Evolutionary conservation across 225 moss, liverwort and hornwort species (phyloP).

Genomic region (Pleurozium schreberi): DNA sequence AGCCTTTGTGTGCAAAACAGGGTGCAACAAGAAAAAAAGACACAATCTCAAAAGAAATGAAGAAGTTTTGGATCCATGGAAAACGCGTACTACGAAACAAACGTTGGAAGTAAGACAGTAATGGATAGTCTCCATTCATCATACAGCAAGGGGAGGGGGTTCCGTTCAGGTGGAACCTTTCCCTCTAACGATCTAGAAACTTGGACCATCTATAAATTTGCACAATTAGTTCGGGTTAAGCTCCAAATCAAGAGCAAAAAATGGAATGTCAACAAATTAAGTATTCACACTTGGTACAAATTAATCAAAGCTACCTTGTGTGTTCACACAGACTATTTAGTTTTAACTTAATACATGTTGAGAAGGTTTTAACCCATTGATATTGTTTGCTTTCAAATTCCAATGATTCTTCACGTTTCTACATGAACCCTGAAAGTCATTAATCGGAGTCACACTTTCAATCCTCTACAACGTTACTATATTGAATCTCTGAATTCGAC

Average conservation of each 20-base stretch:
- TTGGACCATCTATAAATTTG: not conserved
- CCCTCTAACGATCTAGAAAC: no score
- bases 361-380: not conserved
- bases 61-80: no score
- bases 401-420: not conserved
- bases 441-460: not conserved
- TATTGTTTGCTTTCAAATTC: not conserved
- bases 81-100: not conserved
- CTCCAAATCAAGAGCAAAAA: not conserved
- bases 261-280: not conserved
- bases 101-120: not conserved
- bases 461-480: not conserved
- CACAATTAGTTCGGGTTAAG: not conserved
- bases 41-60: not conserved
- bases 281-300: not conserved
- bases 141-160: not conserved
- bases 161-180: not conserved
- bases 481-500: not conserved
- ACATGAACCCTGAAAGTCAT: not conserved
- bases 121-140: not conserved
- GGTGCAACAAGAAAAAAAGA: not conserved
- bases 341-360: not conserved
- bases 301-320: no score
- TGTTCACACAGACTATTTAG: not conserved
- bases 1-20: not conserved